Base-by-base conservation (phyloP, 805 yeast genomes). In the Starmerella tilneyi region DNA sequence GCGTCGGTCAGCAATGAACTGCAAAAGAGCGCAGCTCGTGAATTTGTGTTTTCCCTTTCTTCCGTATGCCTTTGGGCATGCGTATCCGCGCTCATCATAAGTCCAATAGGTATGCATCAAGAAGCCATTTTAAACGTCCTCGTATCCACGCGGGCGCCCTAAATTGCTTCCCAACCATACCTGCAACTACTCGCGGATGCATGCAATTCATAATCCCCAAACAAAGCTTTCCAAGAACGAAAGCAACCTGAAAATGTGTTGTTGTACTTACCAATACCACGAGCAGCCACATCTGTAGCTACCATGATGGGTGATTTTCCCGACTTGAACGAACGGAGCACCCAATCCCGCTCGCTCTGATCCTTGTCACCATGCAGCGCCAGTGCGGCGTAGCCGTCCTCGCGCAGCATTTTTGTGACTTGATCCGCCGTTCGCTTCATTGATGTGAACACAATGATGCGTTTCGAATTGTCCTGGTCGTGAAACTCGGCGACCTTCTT, bases 321-420 rank as follows among this genome's bases (percentile, higher is more conserved):
- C 50, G 76, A 63, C 75, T 82, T 84, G 74, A 92, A 92, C 70
- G 89, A 96, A 57, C 71, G 74, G 67, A 92, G 72, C 58, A 89
- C 97, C 97, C 97, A 92, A 71, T 92, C 97, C 76, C 98, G 88
- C 71, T 92, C 97, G 64, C 79, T 75, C 73, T 92, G 98, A 61
- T 81, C 85, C 68, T 92, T 92, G 69, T 92, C 98, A 73, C 98
- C 98, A 65, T 92, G 98, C 61, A 92, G 84, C 61, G 97, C 96
- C 64, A 92, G 73, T 45, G 97, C 98, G 55, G 96, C 96, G 94
- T 94, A 92, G 48, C 98, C 98, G 62, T 89, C 97, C 57, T 79
- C 79, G 73, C 97, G 84, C 62, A 92, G 78, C 65, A 77, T 84
- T 56, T 78, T 74, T 36, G 98, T 92, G 58, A 89, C 76, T 54